These are phyloP conservation scores for Purpureocillium takamizusanense DNA, from an alignment of 2,329 filamentous ascomycete genomes.

Conservation along the genomic window DNA sequence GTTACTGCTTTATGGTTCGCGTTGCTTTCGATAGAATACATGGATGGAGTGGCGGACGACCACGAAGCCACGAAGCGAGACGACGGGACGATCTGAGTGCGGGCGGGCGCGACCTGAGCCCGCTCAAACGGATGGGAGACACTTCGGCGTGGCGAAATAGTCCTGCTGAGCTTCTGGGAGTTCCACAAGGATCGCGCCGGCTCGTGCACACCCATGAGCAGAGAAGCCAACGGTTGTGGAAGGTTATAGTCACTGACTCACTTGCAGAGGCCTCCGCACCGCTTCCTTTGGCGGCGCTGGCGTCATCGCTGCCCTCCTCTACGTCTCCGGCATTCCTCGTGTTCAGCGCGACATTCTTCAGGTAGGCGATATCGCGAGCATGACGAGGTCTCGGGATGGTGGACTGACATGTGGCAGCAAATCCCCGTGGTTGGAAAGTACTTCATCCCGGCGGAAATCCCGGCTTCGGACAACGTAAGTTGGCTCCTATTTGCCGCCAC, in stretches of 20 bases:
- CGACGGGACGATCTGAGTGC: no score
- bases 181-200: no score
- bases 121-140: no score
- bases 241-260: slow-evolving; percentile 1
- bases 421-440: slow-evolving; percentile 42
- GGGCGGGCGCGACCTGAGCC: no score
- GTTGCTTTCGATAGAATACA: not conserved
- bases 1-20: slow-evolving; percentile 13
- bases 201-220: no score
- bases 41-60: not conserved
- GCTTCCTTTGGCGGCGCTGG: slow-evolving; percentile 49
- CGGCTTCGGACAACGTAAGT: no score
- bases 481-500: no score
- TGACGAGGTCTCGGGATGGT: no score
- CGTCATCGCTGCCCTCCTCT: slow-evolving; percentile 49
- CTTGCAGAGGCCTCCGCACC: slow-evolving; percentile 12
- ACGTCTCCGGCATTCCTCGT: slow-evolving; percentile 52
- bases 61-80: not conserved
- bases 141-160: no score
- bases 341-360: slow-evolving; percentile 50
- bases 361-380: no score
- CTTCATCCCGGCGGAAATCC: slow-evolving; percentile 43
- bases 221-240: no score
- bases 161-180: no score
- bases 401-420: slow-evolving; percentile 29